Evolutionary conservation across 2,329 filamentous ascomycete genomes (phyloP).

Genomic region (Xylaria digitata): DNA sequence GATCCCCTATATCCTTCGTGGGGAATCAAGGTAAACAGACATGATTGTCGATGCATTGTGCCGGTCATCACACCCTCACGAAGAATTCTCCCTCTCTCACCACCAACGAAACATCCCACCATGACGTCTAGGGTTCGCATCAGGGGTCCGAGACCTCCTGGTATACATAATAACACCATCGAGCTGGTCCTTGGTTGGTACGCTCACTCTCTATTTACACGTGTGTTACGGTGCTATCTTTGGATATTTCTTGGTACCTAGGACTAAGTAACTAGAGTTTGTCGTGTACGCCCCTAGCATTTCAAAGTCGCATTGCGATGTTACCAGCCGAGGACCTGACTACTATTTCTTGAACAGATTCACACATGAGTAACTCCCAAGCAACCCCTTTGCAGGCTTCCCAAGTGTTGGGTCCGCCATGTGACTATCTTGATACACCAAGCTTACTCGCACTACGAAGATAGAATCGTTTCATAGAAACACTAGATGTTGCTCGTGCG

Average conservation of each 20-base stretch:
- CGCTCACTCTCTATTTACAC: not conserved
- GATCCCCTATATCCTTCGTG: not conserved
- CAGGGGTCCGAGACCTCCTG: slow-evolving; percentile 11
- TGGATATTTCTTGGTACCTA: slow-evolving; percentile 3
- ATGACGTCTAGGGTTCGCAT: slow-evolving; percentile 9
- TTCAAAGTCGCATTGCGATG: not conserved
- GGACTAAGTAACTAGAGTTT: too few species aligned
- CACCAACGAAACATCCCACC: slow-evolving; percentile 12
- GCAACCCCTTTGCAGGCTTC: not conserved
- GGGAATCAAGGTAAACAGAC: slow-evolving; percentile 23
- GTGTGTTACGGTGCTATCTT: slow-evolving; percentile 14
- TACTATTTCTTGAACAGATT: not conserved
- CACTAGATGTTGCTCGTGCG: slow-evolving; percentile 7
- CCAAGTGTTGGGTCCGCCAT: not conserved
- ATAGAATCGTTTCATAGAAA: slow-evolving; percentile 9
- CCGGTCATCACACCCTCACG: slow-evolving; percentile 21
- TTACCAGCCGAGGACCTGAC: not conserved
- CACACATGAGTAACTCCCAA: not conserved
- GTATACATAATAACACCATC: not conserved
- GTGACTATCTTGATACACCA: slow-evolving; percentile 4
- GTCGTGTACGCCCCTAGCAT: too few species aligned
- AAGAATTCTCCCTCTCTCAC: not conserved
- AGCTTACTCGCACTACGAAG: slow-evolving; percentile 14
- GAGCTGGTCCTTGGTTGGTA: not conserved
- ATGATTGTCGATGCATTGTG: slow-evolving; percentile 28